Evolutionary conservation across 2,329 filamentous ascomycete species (phyloP).

Genomic region (Pleomassaria siparia): DNA sequence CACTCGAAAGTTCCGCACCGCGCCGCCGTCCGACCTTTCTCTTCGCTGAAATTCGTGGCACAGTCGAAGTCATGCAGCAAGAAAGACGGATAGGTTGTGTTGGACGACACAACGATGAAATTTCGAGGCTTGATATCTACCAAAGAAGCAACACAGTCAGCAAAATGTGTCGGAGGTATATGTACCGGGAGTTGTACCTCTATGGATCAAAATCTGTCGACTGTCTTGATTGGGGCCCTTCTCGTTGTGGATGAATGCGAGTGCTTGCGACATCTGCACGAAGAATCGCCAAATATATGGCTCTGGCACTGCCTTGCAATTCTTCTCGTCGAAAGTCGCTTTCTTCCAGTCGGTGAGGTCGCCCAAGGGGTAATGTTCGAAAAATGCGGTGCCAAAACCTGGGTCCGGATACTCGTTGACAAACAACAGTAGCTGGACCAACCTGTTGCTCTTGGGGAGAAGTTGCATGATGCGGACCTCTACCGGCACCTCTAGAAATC

Average conservation of each 20-base stretch:
- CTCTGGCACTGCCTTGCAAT: conserved; percentile 25
- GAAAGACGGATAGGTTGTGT: conserved; percentile 28
- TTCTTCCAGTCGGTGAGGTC: conserved; percentile 24
- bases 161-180: too few relatives aligned
- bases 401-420: conserved; percentile 9
- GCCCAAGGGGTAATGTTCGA: conserved; percentile 22
- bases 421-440: conserved; percentile 18
- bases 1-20: conserved; percentile 24
- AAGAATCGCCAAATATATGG: conserved; percentile 31
- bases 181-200: too few relatives aligned
- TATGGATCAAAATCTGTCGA: conserved; percentile 15
- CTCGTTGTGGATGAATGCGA: conserved; percentile 27
- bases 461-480: conserved; percentile 15
- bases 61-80: conserved; percentile 30
- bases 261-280: conserved; percentile 29
- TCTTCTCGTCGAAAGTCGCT: conserved; percentile 15
- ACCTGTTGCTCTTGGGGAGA: conserved; percentile 21
- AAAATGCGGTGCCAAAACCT: conserved; percentile 18
- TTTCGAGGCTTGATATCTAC: conserved; percentile 38
- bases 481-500: conserved; percentile 4
- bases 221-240: conserved; percentile 11
- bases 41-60: conserved; percentile 7
- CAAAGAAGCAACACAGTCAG: too few relatives aligned
- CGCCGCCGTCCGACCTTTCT: conserved; percentile 1
- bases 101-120: conserved; percentile 24